phyloP scores from a whole-genome alignment of 139 green algal species.

The Trebouxia sp. region DNA sequence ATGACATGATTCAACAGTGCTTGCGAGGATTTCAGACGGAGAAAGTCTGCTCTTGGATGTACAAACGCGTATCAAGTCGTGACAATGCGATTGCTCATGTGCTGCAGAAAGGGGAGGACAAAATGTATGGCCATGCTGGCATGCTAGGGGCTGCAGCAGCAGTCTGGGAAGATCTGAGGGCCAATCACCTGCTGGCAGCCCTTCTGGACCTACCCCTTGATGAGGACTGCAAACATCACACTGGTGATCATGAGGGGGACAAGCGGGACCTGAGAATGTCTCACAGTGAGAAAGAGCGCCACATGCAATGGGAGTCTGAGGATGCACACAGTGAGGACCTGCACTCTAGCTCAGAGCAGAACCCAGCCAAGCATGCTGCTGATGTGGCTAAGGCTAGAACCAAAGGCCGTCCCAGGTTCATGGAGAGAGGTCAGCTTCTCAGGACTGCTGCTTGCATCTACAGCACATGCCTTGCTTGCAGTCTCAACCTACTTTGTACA shows the following conservation, averaged over 20 bases:
- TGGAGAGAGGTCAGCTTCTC: background rate
- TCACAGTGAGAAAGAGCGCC: background rate
- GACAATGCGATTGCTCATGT: background rate
- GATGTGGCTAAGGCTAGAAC: background rate
- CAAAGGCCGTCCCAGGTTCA: background rate
- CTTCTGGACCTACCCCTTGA: constrained; percentile 14
- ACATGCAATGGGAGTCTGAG: background rate
- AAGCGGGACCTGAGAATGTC: background rate
- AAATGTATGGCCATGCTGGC: constrained; percentile 20
- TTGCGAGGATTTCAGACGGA: too few species aligned
- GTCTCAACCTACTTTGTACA: too few species aligned
- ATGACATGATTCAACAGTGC: too few species aligned
- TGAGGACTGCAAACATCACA: background rate
- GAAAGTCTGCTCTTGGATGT: too few species aligned
- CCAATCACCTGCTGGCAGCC: background rate
- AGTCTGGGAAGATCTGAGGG: constrained; percentile 19
- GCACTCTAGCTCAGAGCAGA: too few species aligned
- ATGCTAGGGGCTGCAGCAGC: constrained; percentile 26
- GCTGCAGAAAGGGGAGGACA: background rate
- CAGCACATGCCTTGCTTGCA: too few species aligned
- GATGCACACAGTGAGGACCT: background rate
- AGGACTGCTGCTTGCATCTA: too few species aligned
- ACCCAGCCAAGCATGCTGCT: background rate
- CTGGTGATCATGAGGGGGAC: background rate
- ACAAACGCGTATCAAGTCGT: too few species aligned